Percentiles rank a stretch among this genome's conserved stretches.
These are phyloP conservation scores for Rhizoclosmatium sp. DNA, from an alignment of 192 early-diverging fungal genomes.

Conservation along the genomic window DNA sequence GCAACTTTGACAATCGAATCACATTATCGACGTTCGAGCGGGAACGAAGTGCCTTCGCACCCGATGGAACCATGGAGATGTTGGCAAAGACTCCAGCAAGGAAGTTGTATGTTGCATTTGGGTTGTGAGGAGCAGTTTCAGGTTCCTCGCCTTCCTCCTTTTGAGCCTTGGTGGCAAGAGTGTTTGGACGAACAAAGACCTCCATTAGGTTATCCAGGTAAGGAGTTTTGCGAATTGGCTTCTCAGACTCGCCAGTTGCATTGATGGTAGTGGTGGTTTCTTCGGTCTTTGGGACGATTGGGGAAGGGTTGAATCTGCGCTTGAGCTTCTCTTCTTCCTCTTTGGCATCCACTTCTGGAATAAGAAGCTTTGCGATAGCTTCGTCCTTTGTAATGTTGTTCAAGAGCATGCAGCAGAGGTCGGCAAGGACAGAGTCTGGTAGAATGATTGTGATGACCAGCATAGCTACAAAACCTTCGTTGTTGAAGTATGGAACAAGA, in stretches of 20 bases:
- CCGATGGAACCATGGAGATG: slow-evolving; percentile 60
- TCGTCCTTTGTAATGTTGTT: slow-evolving; percentile 89
- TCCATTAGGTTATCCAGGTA: slow-evolving; percentile 87
- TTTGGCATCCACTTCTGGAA: slow-evolving; percentile 45
- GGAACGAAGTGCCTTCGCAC: slow-evolving; percentile 72
- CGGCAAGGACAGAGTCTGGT: slow-evolving; percentile 74
- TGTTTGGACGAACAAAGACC: slow-evolving; percentile 73
- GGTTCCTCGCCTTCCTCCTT: background rate
- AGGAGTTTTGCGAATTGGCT: slow-evolving; percentile 47
- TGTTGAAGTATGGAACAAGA: slow-evolving; percentile 70
- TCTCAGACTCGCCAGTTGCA: slow-evolving; percentile 33
- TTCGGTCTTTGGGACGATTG: slow-evolving; percentile 34
- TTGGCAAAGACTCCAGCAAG: slow-evolving; percentile 95
- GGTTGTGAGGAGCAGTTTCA: background rate
- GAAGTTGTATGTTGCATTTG: slow-evolving; percentile 70
- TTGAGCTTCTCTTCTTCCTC: slow-evolving; percentile 30
- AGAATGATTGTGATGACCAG: slow-evolving; percentile 74
- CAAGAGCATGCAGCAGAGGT: slow-evolving; percentile 88
- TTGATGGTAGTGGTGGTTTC: slow-evolving; percentile 39
- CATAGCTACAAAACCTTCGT: slow-evolving; percentile 74
- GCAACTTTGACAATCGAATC: slow-evolving; percentile 82
- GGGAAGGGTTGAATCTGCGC: slow-evolving; percentile 17
- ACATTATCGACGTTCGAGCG: slow-evolving; percentile 69
- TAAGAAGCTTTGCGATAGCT: slow-evolving; percentile 61
- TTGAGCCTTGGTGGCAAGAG: background rate